Percentiles rank a stretch among this genome's conserved stretches.
phyloP scores from a whole-genome alignment of 1,284 basidiomycete species.

The Rhodotorula sp. region DNA sequence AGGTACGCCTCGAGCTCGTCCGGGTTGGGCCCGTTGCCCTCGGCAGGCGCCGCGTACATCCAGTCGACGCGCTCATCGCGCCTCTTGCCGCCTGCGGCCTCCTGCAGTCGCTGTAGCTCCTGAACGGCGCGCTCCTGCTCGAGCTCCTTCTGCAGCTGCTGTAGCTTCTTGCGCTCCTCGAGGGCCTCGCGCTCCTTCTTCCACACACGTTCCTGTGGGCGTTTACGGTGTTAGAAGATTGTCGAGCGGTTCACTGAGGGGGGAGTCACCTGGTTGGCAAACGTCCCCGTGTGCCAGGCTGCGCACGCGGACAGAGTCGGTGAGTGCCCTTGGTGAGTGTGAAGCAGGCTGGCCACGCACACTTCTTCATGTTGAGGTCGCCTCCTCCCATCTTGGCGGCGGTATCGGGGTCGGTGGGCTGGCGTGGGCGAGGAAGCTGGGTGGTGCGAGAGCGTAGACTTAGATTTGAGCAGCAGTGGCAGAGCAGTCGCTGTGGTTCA shows the following conservation, averaged over 20 bases:
- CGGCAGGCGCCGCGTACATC: slow-evolving; percentile 97
- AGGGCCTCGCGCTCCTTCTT: slow-evolving; percentile 94
- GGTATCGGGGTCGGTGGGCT: not conserved
- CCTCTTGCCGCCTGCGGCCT: slow-evolving; percentile 87
- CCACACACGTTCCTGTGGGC: slow-evolving; percentile 96
- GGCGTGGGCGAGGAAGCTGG: not conserved
- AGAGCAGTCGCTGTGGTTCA: too few species aligned
- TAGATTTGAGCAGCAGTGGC: too few species aligned
- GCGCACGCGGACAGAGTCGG: not conserved
- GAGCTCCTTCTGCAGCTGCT: slow-evolving; percentile 92
- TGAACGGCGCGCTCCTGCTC: slow-evolving; percentile 96
- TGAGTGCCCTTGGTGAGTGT: fast-evolving
- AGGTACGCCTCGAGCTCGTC: slow-evolving; percentile 96
- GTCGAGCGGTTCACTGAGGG: too few species aligned
- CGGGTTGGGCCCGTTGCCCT: slow-evolving; percentile 73
- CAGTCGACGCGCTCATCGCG: slow-evolving; percentile 91
- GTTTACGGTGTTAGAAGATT: slow-evolving; percentile 1
- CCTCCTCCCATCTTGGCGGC: slow-evolving; percentile 33
- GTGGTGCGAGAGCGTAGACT: too few species aligned
- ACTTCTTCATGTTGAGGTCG: slow-evolving; percentile 95
- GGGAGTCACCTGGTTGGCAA: slow-evolving; percentile 23
- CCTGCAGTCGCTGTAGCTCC: slow-evolving; percentile 86
- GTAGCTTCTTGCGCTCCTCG: slow-evolving; percentile 96
- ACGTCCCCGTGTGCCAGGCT: slow-evolving; percentile 38
- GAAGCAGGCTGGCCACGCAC: not conserved